Evolutionary conservation across 306 rosid genomes (phyloP), one percentile per base, ranked within the genome.

Genomic region (Cicer arietinum): DNA sequence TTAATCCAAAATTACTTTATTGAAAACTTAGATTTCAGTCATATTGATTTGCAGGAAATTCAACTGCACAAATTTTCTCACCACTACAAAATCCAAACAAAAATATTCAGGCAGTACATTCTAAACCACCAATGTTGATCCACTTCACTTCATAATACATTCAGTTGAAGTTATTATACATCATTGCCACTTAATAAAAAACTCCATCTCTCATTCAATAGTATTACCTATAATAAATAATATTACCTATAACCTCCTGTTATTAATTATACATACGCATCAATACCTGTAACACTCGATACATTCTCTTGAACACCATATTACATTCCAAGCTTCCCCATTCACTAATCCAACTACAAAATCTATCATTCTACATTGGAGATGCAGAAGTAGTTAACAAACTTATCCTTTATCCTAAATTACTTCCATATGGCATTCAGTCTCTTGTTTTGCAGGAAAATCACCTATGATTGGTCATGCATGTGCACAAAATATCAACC

Each of bases 101-200:
- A 57, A 57, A 57, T 22, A 20, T 10, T 57, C 63, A 20, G 7
- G 14, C 1, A 7, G 8, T 57, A 57, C 40, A 57, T 25, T 57
- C 50, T 54, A 16, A 20, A 25, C 25, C 20, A 53, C 45, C 53
- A 7, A 20, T 6, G 3, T 46, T 13, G 45, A 43, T 56, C 54
- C 74, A 44, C 35, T 58, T 39, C 65, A 77, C 48, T 63, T 63
- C 48, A 8, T 41, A 13, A 39, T 72, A 56, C n/a, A 54, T 57
- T 13, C 30, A 57, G 65, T 25, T 18, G 0, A 67, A 41, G 5
- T 48, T 68, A 30, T 10, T 25, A 6, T 50, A 37, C 39, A 47
- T 46, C 39, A 35, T 18, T 1, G 2, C 10, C 62, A 30, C 48
- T 65, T 11, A 59, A 39, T 9, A 9, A 37, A 68, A 60, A 67